Evolutionary conservation across 2,329 filamentous ascomycete species (phyloP), one percentile per base, ranked within the genome.

Genomic region (Neonectria magnoliae): DNA sequence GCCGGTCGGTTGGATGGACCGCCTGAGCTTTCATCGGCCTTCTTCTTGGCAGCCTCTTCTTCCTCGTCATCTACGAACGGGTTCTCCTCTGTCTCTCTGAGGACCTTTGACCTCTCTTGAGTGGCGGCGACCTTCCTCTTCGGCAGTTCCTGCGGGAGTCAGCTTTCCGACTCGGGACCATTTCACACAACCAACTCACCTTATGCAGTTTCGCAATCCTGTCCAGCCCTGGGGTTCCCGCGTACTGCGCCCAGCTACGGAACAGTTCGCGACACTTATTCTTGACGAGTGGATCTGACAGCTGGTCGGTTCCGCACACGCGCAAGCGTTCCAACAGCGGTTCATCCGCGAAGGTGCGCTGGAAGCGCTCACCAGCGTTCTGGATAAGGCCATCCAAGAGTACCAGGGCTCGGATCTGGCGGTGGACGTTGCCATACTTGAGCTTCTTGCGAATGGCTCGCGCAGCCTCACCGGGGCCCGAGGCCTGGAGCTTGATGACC

Each of bases 361-460:
- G 92, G 76, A 98, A 98, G 13, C 91, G 88, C 13, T 91, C 85
- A 1, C 95, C 95, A 2, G 94, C 94, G 81, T 99, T 99, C 76
- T 98, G 93, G 65, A 99, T 96, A 42, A 99, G 85, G 45, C 93
- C 94, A 77, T 99, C 96, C 2, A 99, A 87, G 54, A 99, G 90
- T 11, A 92, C 91, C 22, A 99, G 87, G 38, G 96, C 92, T 64
- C 96, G 89, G 36, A 98, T 85, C 79, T 99, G 96, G 54, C 94
- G 91, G 79, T 98, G 95, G n/a, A 93, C 86, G 75, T 90, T 97
- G 73, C 96, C 96, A 80, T 99, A 98, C 83, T 99, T 99, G 86
- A 99, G 88, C 84, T 98, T 98, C 87, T 99, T 99, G 65, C 96
- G 90, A 73, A 99, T 88, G 52, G 96, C 94, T 76, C 96, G 89